These are phyloP conservation scores for Tetrahymena malaccensis DNA, from an alignment of 73 alveolate genomes.

Conservation along the genomic window DNA sequence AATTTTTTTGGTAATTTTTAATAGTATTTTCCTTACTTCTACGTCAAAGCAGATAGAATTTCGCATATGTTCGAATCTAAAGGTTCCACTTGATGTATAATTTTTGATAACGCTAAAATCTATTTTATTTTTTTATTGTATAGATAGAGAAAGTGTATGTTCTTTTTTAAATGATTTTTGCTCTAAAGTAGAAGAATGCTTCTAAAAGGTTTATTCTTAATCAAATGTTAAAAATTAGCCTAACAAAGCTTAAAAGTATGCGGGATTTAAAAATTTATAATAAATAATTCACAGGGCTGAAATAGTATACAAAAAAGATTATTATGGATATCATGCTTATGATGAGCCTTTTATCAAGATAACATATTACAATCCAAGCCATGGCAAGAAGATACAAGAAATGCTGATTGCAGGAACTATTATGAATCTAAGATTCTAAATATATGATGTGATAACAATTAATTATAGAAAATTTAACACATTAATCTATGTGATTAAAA, in stretches of 20 bases:
- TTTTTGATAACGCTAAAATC: not conserved
- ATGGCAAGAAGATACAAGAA: not conserved
- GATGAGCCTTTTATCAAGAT: slow-evolving; percentile 11
- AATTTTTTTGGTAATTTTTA: not conserved
- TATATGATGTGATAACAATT: not conserved
- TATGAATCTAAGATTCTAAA: slow-evolving; percentile 13
- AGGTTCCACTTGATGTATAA: not conserved
- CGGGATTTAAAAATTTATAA: not conserved
- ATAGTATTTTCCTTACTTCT: slow-evolving; percentile 27
- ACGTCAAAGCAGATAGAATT: slow-evolving; percentile 15
- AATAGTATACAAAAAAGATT: slow-evolving; percentile 23
- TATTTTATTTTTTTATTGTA: not conserved
- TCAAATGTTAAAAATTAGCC: not conserved
- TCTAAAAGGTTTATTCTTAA: not conserved
- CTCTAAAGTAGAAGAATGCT: not conserved
- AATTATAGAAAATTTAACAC: not conserved
- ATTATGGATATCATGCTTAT: slow-evolving; percentile 26
- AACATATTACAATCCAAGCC: not conserved
- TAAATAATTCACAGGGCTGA: slow-evolving; percentile 5
- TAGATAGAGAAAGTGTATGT: not conserved
- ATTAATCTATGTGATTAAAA: too few relatives aligned
- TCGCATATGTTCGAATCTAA: not conserved
- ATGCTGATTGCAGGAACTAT: slow-evolving; percentile 5
- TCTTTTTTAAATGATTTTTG: not conserved
- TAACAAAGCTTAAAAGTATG: not conserved